Conservation (phyloP, 2,329 filamentous ascomycete species). For the Neurospora crassa region DNA sequence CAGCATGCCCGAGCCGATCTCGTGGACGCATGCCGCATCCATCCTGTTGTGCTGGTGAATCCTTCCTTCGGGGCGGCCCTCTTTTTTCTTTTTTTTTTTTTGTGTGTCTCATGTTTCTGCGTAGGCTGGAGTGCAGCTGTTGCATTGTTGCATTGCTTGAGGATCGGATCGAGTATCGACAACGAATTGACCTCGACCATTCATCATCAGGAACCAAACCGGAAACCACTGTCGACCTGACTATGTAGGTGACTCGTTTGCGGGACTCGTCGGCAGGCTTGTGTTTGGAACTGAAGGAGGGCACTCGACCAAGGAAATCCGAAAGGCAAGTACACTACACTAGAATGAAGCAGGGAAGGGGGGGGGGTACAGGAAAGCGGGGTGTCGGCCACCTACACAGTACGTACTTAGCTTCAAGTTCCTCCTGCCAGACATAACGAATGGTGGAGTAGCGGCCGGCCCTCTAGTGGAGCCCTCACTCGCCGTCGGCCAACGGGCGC, state of each 20-base stretch:
- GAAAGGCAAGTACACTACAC: not conserved
- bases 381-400: not conserved
- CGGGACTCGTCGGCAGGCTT: not conserved
- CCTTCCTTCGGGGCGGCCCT: not conserved
- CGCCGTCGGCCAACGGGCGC: not conserved
- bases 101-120: not conserved
- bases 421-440: not conserved
- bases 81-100: not conserved
- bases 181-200: not conserved
- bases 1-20: not conserved
- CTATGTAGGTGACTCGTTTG: not conserved
- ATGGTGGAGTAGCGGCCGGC: not conserved
- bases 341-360: no score
- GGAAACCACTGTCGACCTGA: not conserved
- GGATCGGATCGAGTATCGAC: not conserved
- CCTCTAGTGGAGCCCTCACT: not conserved
- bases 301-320: not conserved
- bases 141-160: not conserved
- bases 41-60: not conserved
- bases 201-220: not conserved
- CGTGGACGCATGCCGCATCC: not conserved
- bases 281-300: not conserved
- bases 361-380: not conserved
- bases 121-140: not conserved
- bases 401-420: no score